Base-by-base conservation (phyloP, 331 rosid genomes). In the Arachis monticola region DNA sequence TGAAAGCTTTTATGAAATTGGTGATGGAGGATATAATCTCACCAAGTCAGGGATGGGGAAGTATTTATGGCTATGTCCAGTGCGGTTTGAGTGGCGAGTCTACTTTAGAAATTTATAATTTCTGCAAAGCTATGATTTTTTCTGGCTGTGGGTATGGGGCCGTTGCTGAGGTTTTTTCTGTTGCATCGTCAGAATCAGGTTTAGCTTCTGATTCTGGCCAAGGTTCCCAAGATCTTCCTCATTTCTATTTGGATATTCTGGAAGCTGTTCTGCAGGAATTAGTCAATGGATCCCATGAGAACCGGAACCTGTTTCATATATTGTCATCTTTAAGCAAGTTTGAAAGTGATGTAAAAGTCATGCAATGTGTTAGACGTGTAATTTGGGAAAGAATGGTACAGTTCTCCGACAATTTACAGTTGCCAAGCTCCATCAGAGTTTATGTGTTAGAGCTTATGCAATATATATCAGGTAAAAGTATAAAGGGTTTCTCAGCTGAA, bases 111-210 rank as follows among this genome's bases (percentile, higher is more conserved):
- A 86, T 80, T 65, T 84, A 79, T 74, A 79, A 75, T 73, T 92
- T 95, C 88, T 87, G 97, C 81, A 81, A 77, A 85, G 90, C 96
- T 4, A 88, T 95, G 97, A 81, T 92, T 68, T 92, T 92, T 84
- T 92, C 98, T 71, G 92, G 96, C 51, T 95, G 99, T 85, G 97
- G 93, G 68, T 95, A 88, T 69, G 92, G 86, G 82, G 85, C 97
- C 6, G 82, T 95, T 35, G 85, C 90, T 8, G 97, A 92, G 74
- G 92, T 92, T 52, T 95, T 85, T 80, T 87, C 93, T 47, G 83
- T 81, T 67, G 85, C 85, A 10, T 85, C 89, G 70, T 85, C 70
- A n/a, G 87, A 81, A 70, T 72, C 80, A 73, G 89, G 83, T 75
- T 79, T 76, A 50, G 41, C 78, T 48, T 77, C 73, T 79, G 85